Evolutionary conservation across 768 basidiomycete genomes (phyloP).

Genomic region (Auricularia sp.): DNA sequence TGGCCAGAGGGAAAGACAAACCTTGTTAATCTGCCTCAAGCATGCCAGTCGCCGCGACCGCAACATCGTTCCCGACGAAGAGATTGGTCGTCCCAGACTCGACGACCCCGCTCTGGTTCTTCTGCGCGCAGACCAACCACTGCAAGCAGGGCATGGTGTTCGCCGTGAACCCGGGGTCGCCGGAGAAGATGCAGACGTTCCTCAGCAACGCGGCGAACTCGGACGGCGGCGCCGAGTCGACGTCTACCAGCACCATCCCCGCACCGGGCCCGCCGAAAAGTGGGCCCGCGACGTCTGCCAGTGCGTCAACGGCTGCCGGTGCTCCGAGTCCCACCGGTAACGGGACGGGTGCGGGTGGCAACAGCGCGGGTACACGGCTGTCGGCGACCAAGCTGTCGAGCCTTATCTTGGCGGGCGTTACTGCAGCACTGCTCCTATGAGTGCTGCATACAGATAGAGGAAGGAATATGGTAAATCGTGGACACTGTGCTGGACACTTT

Average conservation of each 20-base stretch:
- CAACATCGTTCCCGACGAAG: constrained; percentile 41
- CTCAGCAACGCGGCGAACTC: constrained; percentile 12
- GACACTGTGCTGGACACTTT: no score
- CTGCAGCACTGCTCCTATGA: no score
- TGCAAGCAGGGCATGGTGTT: constrained; percentile 10
- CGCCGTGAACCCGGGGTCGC: constrained; percentile 4
- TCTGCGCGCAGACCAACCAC: not conserved
- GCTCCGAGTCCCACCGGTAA: no score
- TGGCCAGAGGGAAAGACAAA: not conserved
- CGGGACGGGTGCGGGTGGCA: no score
- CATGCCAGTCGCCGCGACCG: constrained; percentile 36
- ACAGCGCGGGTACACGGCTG: no score
- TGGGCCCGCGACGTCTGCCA: no score
- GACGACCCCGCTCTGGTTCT: constrained; percentile 1
- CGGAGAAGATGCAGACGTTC: constrained; percentile 25
- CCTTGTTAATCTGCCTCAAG: constrained; percentile 11
- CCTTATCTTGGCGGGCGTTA: no score
- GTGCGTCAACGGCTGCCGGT: no score
- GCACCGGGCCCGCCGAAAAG: not conserved
- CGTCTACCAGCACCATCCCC: constrained; percentile 9
- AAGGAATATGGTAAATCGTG: no score
- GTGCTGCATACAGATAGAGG: no score
- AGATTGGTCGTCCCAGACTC: constrained; percentile 42
- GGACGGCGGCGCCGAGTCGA: constrained; percentile 10
- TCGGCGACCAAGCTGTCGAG: no score